Evolutionary conservation across 2,329 filamentous ascomycete genomes (phyloP).

Genomic region (Fusarium brevicatenulatum): DNA sequence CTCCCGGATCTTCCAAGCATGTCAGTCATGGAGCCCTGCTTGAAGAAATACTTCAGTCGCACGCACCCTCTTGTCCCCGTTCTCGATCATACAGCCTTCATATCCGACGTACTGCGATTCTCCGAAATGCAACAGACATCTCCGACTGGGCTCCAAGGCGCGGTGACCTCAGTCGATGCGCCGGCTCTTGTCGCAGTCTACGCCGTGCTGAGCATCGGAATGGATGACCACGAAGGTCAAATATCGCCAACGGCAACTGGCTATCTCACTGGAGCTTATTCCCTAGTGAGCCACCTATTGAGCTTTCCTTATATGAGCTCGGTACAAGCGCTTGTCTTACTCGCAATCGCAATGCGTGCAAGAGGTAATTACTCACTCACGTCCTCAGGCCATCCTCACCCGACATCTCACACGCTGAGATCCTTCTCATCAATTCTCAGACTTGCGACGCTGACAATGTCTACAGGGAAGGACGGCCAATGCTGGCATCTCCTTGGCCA

Average conservation of each 20-base stretch:
- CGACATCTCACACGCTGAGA: not conserved
- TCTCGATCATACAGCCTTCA: conserved; percentile 23
- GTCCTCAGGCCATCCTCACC: not conserved
- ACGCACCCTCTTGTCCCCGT: conserved; percentile 35
- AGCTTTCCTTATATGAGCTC: conserved; percentile 35
- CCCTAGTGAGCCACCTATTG: conserved; percentile 27
- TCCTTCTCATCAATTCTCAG: too few relatives aligned
- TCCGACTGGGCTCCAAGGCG: conserved; percentile 17
- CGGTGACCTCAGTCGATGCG: conserved; percentile 18
- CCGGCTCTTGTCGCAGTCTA: conserved; percentile 29
- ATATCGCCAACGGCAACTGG: conserved; percentile 20
- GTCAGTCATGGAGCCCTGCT: conserved; percentile 31
- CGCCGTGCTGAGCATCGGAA: conserved; percentile 26
- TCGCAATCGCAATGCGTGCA: conserved; percentile 30
- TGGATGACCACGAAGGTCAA: conserved; percentile 25
- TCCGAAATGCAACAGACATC: conserved; percentile 30
- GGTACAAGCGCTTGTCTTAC: conserved; percentile 28
- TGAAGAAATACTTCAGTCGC: conserved; percentile 35
- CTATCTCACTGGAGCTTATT: conserved; percentile 33
- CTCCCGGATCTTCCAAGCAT: conserved; percentile 30
- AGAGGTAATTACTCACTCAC: conserved; percentile 24
- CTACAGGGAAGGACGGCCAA: conserved; percentile 33
- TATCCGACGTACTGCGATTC: conserved; percentile 29
- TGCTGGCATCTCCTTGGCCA: conserved; percentile 35
- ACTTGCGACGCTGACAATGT: not conserved